phyloP scores from a whole-genome alignment of 106 monocot genomes.

The Phalaenopsis aphrodite region DNA sequence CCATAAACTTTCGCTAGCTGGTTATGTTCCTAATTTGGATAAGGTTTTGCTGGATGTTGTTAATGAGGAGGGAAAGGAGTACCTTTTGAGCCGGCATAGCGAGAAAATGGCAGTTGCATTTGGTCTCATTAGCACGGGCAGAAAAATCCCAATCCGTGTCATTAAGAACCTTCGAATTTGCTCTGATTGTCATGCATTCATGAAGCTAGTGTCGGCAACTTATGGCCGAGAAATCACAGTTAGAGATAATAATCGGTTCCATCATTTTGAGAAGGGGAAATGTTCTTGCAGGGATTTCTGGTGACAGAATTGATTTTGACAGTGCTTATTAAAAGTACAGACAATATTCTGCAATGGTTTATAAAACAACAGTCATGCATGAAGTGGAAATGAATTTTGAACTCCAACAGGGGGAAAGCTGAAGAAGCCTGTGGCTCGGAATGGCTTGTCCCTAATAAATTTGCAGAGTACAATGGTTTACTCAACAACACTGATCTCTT shows the following conservation, averaged over 20 bases:
- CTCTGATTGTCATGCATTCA: conserved; percentile 12
- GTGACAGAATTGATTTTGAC: not conserved
- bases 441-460: too few species aligned
- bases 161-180: conserved; percentile 26
- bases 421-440: too few species aligned
- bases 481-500: too few species aligned
- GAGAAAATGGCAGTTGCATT: conserved; percentile 38
- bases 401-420: too few species aligned
- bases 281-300: conserved; percentile 20
- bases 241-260: conserved; percentile 21
- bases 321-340: too few species aligned
- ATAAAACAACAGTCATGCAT: too few species aligned
- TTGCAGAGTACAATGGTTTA: too few species aligned
- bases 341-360: too few species aligned
- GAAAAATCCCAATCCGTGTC: conserved; percentile 12
- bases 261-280: conserved; percentile 8
- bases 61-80: conserved; percentile 17
- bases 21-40: conserved; percentile 16
- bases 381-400: too few species aligned
- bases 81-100: conserved; percentile 22
- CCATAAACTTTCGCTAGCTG: conserved; percentile 9
- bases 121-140: conserved; percentile 23
- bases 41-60: conserved; percentile 21
- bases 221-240: conserved; percentile 14
- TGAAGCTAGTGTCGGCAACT: conserved; percentile 4